Evolutionary conservation across 2,329 filamentous ascomycete genomes (phyloP), one percentile per base, ranked within the genome.

Genomic region (Fusarium illudens): DNA sequence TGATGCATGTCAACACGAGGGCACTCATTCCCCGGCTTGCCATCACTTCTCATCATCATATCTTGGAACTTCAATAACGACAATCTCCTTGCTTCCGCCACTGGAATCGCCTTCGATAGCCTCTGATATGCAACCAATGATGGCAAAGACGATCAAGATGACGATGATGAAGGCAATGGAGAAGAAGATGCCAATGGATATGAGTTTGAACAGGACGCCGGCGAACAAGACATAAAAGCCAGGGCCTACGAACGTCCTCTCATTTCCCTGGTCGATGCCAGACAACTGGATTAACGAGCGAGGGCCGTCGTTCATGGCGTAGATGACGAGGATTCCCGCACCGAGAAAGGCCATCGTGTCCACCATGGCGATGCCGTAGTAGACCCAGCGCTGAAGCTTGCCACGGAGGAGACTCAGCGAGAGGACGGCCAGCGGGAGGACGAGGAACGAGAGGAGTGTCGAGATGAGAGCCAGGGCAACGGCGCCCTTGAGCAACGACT

Each of bases 281-380:
- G 63, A 66, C 22, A 53, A 17, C 32, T 58, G 29, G 32, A 68
- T 64, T 7, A 68, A 37, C 5, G 44, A 57, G 12, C 65, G 65
- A 22, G 65, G 65, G 2, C 65, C 65, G 13, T 57, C 32, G 42
- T 68, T 61, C 63, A 66, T 66, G 30, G 59, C 64, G 32, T 51
- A 62, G 33, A 67, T 64, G 58, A 57, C 19, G 25, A 68, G 60
- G 7, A 64, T 22, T 7, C 66, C 66, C 1, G 51, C 58, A 10
- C 52, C 51, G 37, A 66, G 44, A 32, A 64, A 58, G 10, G 46
- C 25, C 13, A 33, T n/a, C 8, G 58, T 32, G 36, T 64, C 60
- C 20, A 67, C 17, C 19, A 64, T 58, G 13, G 66, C 58, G 12
- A 64, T 22, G 8, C 51, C 30, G 51, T 68, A 68, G 15, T 64